phyloP scores from a whole-genome alignment of 2,329 filamentous ascomycete genomes.

The Corinectria fuckeliana region DNA sequence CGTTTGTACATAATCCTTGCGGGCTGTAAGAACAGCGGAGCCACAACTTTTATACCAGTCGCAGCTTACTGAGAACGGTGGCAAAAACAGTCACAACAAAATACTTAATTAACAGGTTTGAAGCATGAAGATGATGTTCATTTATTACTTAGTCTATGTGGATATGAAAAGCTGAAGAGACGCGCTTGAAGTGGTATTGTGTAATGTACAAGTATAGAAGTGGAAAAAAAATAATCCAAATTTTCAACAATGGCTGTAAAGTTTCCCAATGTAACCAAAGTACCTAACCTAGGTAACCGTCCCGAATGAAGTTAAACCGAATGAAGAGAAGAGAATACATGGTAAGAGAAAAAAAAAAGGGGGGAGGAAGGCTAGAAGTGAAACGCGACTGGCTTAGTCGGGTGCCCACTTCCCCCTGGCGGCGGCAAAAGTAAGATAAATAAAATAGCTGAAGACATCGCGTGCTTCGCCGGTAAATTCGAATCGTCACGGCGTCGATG shows the following conservation, averaged over 20 bases:
- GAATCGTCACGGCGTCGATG: no score
- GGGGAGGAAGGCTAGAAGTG: slow-evolving; percentile 2
- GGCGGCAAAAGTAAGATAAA: no score
- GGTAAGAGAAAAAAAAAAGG: slow-evolving; percentile 3
- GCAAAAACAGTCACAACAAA: no score
- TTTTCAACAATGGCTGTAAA: not conserved
- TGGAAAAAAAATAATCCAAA: slow-evolving; percentile 1
- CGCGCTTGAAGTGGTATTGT: slow-evolving; percentile 32
- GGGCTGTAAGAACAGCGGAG: no score
- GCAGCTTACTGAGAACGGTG: no score
- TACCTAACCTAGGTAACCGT: not conserved
- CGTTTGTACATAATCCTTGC: no score
- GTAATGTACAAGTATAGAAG: slow-evolving; percentile 16
- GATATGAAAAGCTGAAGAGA: slow-evolving; percentile 10
- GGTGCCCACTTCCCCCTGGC: not conserved
- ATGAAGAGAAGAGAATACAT: not conserved
- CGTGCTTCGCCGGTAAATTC: not conserved
- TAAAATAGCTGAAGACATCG: not conserved
- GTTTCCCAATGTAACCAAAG: slow-evolving; percentile 1
- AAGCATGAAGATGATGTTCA: not conserved
- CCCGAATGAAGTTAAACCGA: no score
- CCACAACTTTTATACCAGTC: no score
- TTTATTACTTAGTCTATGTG: slow-evolving; percentile 27
- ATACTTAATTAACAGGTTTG: not conserved
- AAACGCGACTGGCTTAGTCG: not conserved